phyloP scores from a whole-genome alignment of 1,284 basidiomycete genomes.

The Sanghuangporus weigelae region DNA sequence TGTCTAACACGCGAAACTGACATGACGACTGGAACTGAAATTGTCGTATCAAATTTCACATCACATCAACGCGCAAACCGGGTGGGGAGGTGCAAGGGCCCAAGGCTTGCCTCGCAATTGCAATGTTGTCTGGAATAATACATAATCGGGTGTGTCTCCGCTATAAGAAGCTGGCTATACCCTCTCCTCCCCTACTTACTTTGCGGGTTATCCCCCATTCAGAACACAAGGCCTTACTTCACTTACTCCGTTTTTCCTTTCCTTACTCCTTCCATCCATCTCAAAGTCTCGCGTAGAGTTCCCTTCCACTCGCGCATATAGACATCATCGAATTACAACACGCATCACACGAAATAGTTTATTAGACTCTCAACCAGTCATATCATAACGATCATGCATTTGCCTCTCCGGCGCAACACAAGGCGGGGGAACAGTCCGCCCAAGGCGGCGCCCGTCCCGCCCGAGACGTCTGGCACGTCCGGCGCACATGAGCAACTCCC shows the following conservation, averaged over 20 bases:
- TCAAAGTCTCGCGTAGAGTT: not conserved
- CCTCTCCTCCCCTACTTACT: not conserved
- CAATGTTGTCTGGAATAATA: not conserved
- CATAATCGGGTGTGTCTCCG: not conserved
- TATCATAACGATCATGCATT: not conserved
- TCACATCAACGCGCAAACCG: constrained; percentile 1
- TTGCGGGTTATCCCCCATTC: not conserved
- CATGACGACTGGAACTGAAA: too few species aligned
- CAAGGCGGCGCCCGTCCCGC: not conserved
- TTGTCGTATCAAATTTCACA: not conserved
- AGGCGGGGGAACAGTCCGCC: not conserved
- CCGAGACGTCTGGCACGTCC: not conserved
- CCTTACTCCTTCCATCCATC: not conserved
- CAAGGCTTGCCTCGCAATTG: not conserved
- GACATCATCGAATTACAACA: too few species aligned
- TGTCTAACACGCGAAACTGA: not conserved
- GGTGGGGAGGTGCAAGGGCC: not conserved
- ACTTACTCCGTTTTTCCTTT: not conserved
- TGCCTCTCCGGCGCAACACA: not conserved
- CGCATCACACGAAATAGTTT: not conserved
- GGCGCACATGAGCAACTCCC: not conserved
- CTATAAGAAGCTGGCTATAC: not conserved
- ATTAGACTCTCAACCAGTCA: too few species aligned
- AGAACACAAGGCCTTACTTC: not conserved
- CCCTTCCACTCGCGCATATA: too few species aligned